Evolutionary conservation across 2,329 filamentous ascomycete species (phyloP).

Genomic region (Cladophialophora yegresii): DNA sequence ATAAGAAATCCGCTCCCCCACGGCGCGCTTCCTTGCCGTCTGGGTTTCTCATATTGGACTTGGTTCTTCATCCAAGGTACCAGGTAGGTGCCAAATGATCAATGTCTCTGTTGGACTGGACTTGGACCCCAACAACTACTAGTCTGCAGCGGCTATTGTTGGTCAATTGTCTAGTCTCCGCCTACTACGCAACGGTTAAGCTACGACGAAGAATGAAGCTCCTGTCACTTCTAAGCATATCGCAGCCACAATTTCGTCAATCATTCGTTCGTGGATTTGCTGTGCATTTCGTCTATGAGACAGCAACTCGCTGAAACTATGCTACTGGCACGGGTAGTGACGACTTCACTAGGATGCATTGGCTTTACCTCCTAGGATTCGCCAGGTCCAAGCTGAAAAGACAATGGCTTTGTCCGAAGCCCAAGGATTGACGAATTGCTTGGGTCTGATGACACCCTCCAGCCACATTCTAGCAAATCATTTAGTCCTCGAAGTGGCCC

Average conservation of each 20-base stretch:
- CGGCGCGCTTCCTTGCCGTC: background rate
- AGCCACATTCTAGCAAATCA: background rate
- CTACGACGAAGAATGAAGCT: background rate
- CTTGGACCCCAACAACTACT: background rate
- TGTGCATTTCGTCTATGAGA: background rate
- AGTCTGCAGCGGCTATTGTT: background rate
- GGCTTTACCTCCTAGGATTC: background rate
- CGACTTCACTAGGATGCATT: background rate
- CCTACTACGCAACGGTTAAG: background rate
- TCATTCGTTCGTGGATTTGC: background rate
- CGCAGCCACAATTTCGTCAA: background rate
- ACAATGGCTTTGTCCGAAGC: background rate
- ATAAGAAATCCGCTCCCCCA: background rate
- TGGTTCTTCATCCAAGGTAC: background rate
- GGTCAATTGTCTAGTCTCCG: background rate
- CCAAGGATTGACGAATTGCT: background rate
- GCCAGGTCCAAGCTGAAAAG: background rate
- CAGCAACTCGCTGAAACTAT: background rate
- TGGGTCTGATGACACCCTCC: background rate
- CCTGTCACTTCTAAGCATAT: background rate
- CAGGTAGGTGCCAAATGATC: background rate
- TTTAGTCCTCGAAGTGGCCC: background rate
- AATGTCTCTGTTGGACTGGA: background rate
- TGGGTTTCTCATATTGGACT: background rate
- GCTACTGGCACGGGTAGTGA: background rate